Evolutionary conservation across 257 asterid genomes (phyloP), one percentile per base, ranked within the genome.

Genomic region (Forsythia suspensa): DNA sequence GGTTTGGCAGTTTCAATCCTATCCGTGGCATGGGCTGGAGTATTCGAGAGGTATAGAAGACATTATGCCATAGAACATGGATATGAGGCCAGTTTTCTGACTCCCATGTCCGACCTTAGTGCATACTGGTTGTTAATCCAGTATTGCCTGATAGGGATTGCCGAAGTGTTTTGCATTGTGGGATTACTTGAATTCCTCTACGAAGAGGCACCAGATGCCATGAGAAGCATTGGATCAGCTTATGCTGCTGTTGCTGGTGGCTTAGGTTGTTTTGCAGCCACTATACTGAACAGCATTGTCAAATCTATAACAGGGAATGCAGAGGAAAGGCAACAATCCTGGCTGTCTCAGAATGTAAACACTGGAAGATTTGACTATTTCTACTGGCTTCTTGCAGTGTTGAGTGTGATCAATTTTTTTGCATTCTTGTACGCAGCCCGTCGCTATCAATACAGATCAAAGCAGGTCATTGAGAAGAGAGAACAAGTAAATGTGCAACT

Each of bases 201-300:
- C 6, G 98, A 95, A 82, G 99, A 95, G 78, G 99, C 98, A 4
- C 99, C 99, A 0, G 99, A 95, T 82, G 98, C 99, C 69, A 93
- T 95, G 99, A 88, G 98, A 86, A 95, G 98, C 80, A 91, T 93
- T 34, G 98, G 99, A 7, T 95, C 99, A 0, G 97, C 99, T 65
- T 95, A 95, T 21, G 99, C 99, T 67, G 99, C 99, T 29, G 95
- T 95, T 69, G 97, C 99, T 21, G 99, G 99, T 24, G 99, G 99
- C 2, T 79, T 95, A 43, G 99, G 99, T n/a, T 95, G 99, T 82
- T 95, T 95, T 79, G 98, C 88, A 37, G 99, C 99, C 71, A 82
- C 97, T 16, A 76, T 90, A 75, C 86, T 93, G 48, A 95, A 95
- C 86, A 92, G 85, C 88, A 93, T 95, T 8, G 82, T 93, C 37